Conservation (phyloP, 495 filamentous ascomycete species). For the Darksidea phi region DNA sequence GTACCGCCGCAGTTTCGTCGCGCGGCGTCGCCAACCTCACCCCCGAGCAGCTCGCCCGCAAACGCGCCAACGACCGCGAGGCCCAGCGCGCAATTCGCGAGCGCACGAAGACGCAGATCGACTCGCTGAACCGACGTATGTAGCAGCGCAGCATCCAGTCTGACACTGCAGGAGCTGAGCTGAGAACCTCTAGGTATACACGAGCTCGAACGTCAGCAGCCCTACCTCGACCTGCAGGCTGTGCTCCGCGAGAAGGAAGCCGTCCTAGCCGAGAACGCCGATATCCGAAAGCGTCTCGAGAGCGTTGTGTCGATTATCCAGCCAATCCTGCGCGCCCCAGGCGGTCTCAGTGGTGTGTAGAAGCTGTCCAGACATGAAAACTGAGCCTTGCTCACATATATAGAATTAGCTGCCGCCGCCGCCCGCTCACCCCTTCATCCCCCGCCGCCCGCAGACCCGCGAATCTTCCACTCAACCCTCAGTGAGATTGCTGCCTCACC, state of each 20-base stretch:
- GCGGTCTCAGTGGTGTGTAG: constrained; percentile 40
- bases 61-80: constrained; percentile 47
- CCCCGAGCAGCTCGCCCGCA: constrained; percentile 47
- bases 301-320: constrained; percentile 64
- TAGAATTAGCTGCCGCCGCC: constrained; percentile 37
- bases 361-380: background rate
- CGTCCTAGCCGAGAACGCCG: constrained; percentile 67
- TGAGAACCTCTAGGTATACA: too few species aligned
- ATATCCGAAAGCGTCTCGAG: constrained; percentile 62
- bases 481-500: constrained; percentile 6
- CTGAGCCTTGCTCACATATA: constrained; percentile 4
- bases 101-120: constrained; percentile 44
- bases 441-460: constrained; percentile 17
- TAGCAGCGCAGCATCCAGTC: too few species aligned
- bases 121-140: constrained; percentile 40
- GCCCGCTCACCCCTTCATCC: constrained; percentile 24
- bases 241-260: constrained; percentile 67
- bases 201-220: constrained; percentile 58
- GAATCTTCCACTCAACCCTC: constrained; percentile 8
- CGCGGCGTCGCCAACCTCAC: constrained; percentile 46
- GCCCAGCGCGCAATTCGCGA: constrained; percentile 48
- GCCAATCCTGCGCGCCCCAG: constrained; percentile 50
- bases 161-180: too few species aligned
- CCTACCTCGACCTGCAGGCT: constrained; percentile 73
- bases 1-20: constrained; percentile 25